phyloP scores from a whole-genome alignment of 148 eudicot species.

The Chenopodium quinoa region DNA sequence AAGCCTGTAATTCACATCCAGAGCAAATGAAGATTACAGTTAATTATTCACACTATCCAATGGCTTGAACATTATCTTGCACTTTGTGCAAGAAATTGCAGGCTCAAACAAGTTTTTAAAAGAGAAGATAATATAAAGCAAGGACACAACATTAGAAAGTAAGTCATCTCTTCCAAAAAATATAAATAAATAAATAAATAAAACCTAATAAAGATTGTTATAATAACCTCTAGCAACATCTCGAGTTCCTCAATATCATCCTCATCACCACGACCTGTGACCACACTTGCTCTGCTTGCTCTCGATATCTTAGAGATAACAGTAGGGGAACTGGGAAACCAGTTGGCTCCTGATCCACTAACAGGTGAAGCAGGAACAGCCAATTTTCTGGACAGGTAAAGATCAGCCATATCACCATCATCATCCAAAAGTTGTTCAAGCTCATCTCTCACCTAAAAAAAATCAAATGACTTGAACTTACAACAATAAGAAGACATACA shows the following conservation, averaged over 20 bases:
- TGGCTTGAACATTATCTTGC: neutral
- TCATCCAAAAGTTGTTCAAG: constrained; percentile 78
- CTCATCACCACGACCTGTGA: constrained; percentile 57
- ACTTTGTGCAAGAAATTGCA: neutral
- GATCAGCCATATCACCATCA: constrained; percentile 80
- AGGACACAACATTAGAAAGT: too few species aligned
- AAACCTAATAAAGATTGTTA: too few species aligned
- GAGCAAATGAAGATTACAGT: constrained; percentile 14
- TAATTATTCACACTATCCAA: neutral
- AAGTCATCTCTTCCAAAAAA: neutral
- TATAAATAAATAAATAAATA: neutral
- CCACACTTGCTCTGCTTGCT: constrained; percentile 65
- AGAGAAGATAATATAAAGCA: neutral
- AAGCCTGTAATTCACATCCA: constrained; percentile 51
- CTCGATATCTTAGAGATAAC: constrained; percentile 58
- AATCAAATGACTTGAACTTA: neutral
- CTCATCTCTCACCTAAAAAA: constrained; percentile 70
- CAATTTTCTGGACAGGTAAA: constrained; percentile 66
- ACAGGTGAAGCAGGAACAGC: constrained; percentile 50
- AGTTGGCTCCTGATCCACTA: constrained; percentile 52
- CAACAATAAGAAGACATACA: constrained; percentile 3
- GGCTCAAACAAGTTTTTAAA: neutral
- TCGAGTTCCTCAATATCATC: constrained; percentile 81
- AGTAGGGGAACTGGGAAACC: constrained; percentile 53
- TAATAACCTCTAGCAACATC: constrained; percentile 67